phyloP scores from a whole-genome alignment of 257 asterid genomes.

The Solanum bulbocastanum region DNA sequence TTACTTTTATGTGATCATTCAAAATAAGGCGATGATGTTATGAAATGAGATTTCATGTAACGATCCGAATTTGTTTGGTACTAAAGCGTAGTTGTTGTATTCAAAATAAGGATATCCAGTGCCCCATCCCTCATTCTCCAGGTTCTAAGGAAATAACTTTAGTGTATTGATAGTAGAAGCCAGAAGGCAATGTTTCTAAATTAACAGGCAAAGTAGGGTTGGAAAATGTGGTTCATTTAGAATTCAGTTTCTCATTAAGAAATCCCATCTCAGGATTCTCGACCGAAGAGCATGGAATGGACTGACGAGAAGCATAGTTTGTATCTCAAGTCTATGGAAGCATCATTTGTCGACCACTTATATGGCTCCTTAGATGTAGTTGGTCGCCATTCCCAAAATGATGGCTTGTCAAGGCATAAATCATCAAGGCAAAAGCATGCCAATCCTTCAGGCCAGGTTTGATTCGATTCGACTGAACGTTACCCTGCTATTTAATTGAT shows the following conservation, averaged over 20 bases:
- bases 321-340: constrained; percentile 62
- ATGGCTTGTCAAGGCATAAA: constrained; percentile 14
- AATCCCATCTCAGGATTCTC: constrained; percentile 13
- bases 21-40: not conserved
- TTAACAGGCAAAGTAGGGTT: not conserved
- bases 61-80: not conserved
- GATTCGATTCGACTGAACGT: not conserved
- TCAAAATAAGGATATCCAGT: not conserved
- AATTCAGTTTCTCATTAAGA: not conserved
- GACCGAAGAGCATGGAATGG: constrained; percentile 33
- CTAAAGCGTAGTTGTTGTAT: not conserved
- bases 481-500: not conserved
- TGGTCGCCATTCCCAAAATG: constrained; percentile 20
- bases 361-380: constrained; percentile 34
- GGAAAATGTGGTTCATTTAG: not conserved
- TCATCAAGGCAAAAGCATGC: constrained; percentile 18
- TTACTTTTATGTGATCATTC: not conserved
- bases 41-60: not conserved
- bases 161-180: not conserved
- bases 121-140: not conserved
- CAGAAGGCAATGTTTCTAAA: not conserved
- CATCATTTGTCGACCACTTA: constrained; percentile 54
- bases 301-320: constrained; percentile 57
- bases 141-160: not conserved
- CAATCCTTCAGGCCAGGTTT: constrained; percentile 53